A percentile compares a stretch with the other conserved stretches of the same genome.
These are phyloP conservation scores for Bipolaris gigantea DNA, from an alignment of 2,329 filamentous ascomycete species.

Conservation along the genomic window DNA sequence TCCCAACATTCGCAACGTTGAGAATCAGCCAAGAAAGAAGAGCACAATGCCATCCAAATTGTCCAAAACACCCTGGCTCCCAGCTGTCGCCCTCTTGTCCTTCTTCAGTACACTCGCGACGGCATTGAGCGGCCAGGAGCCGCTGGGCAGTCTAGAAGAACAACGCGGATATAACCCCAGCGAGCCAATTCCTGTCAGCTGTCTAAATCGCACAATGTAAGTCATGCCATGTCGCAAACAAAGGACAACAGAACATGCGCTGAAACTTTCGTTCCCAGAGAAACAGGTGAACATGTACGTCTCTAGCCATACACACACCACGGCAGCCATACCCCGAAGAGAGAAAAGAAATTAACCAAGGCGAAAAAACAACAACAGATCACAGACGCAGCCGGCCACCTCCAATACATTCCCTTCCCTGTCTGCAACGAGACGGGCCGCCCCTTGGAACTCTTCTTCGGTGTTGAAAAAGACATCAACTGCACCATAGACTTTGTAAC, in stretches of 20 bases:
- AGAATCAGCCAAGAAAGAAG: neutral
- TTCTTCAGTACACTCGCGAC: constrained; percentile 42
- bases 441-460: constrained; percentile 84
- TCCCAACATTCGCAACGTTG: neutral
- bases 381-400: constrained; percentile 75
- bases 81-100: constrained; percentile 31
- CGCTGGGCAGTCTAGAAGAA: constrained; percentile 39
- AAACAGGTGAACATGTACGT: constrained; percentile 77
- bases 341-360: neutral
- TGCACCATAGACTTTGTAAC: constrained; percentile 78
- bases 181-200: constrained; percentile 55
- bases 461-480: constrained; percentile 76
- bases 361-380: constrained; percentile 54
- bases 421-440: constrained; percentile 83
- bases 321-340: neutral
- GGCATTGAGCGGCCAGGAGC: constrained; percentile 48
- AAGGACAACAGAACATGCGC: neutral
- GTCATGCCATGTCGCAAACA: constrained; percentile 13
- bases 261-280: constrained; percentile 55
- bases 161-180: constrained; percentile 52
- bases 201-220: constrained; percentile 57
- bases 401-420: constrained; percentile 91
- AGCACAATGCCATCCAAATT: neutral
- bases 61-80: constrained; percentile 16
- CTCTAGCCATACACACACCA: neutral